phyloP scores from a whole-genome alignment of 148 eudicot species.

The Oxyria digyna region DNA sequence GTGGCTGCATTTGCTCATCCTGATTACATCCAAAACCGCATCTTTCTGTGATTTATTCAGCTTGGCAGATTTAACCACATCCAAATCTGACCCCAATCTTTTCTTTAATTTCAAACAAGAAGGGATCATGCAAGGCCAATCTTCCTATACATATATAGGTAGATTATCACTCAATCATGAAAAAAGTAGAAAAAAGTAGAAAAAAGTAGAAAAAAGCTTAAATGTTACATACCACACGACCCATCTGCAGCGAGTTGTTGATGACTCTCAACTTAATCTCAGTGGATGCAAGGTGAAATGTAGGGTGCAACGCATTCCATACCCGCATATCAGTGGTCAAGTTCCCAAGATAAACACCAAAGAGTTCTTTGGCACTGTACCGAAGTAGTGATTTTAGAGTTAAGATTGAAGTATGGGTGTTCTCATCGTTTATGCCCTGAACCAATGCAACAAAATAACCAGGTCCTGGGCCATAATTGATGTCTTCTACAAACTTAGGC shows the following conservation, averaged over 20 bases:
- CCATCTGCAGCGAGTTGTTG: constrained; percentile 13
- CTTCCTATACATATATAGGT: too few relatives aligned
- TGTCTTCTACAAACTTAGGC: constrained; percentile 18
- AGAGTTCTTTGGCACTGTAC: neutral
- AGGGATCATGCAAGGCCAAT: neutral
- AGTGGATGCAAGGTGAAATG: too few relatives aligned
- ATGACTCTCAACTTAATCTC: too few relatives aligned
- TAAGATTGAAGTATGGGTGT: too few relatives aligned
- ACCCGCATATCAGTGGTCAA: neutral
- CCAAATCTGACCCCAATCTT: too few relatives aligned
- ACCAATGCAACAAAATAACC: constrained; percentile 24
- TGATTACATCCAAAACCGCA: constrained; percentile 29
- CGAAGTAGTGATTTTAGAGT: neutral
- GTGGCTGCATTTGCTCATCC: constrained; percentile 25
- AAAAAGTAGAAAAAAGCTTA: too few relatives aligned
- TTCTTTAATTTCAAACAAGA: neutral
- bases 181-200: too few relatives aligned
- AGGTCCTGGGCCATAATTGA: constrained; percentile 10
- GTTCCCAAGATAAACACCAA: neutral
- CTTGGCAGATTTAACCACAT: neutral
- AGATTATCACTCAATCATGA: too few relatives aligned
- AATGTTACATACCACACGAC: constrained; percentile 23
- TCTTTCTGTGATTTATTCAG: constrained; percentile 30
- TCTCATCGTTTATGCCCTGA: constrained; percentile 5
- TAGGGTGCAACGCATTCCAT: constrained; percentile 17